Base-by-base conservation (phyloP, 306 rosid genomes). In the Clitoria ternatea region DNA sequence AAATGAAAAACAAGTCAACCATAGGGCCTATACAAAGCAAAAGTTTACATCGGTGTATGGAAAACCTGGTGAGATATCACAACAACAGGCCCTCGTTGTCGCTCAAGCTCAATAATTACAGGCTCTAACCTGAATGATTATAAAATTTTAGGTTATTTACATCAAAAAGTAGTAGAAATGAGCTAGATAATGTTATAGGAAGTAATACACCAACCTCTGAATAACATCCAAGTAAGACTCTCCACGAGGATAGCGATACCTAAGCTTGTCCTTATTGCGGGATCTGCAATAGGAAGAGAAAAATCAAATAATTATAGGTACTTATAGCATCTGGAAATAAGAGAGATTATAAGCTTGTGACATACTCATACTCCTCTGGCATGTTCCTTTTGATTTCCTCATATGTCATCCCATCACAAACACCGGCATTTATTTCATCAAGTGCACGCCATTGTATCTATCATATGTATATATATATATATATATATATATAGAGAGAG, bases 381-480 rank as follows among this genome's bases (percentile, higher is more conserved):
- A 91, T 94, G 97, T 89, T 89, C 77, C 82, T 94, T 81, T 86
- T 85, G 82, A 91, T 94, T 78, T 94, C 96, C 68, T 91, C 97
- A 71, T 94, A 91, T 1, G 96, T 89, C 97, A 91, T 94, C 61
- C 99, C 99, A 79, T 91, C 99, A 70, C 99, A 94, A 19, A 89
- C 99, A 42, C 99, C 99, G 67, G 80, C 85, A 61, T 94, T 66
- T 82, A 94, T 94, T 86, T 94, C 99, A 65, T 94, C 99, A 52
- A 94, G 86, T 26, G 99, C 96, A 3, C 96, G 95, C 97, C 97
- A 94, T 89, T 94, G 97, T 75, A 94, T 91, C 99, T 94, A 77
- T 44, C 63, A 82, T 18, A n/a, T 29, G 50, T 7, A n/a, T n/a
- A n/a, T n/a, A n/a, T n/a, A n/a, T n/a, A n/a, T n/a, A n/a, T n/a